Percentiles rank a stretch among this genome's conserved stretches.
Evolutionary conservation across 257 asterid species (phyloP).

Genomic region (Ocimum tenuiflorum): DNA sequence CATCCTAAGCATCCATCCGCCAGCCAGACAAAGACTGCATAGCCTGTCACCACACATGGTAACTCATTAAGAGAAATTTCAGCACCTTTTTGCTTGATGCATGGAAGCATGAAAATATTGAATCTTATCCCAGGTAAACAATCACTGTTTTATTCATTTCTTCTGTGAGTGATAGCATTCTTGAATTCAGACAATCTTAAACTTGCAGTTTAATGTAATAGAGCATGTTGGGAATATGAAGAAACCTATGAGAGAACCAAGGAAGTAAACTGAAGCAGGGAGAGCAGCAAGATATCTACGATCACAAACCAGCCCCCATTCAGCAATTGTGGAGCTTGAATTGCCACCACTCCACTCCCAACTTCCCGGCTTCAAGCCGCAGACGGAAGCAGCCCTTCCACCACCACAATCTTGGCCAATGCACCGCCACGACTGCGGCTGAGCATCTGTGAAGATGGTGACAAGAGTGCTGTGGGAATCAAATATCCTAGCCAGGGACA

Average conservation of each 20-base stretch:
- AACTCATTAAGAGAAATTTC: neutral
- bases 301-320: conserved; percentile 58
- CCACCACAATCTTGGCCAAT: conserved; percentile 23
- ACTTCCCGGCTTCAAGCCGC: conserved; percentile 45
- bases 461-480: conserved; percentile 49
- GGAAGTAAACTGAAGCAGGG: conserved; percentile 56
- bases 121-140: neutral
- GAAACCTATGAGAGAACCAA: conserved; percentile 51
- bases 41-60: conserved; percentile 30
- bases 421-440: conserved; percentile 48
- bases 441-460: conserved; percentile 53
- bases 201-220: neutral
- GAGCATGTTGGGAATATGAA: neutral
- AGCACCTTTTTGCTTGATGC: neutral
- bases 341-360: conserved; percentile 57
- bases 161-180: no score
- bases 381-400: conserved; percentile 25
- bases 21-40: conserved; percentile 35
- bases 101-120: neutral
- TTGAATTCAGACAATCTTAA: neutral
- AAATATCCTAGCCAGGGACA: conserved; percentile 50
- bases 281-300: conserved; percentile 50
- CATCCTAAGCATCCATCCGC: conserved; percentile 46
- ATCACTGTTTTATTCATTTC: no score
- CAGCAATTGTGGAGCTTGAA: conserved; percentile 48